These are phyloP conservation scores for Penicillium flavigenum DNA, from an alignment of 495 filamentous ascomycete species.

Conservation along the genomic window DNA sequence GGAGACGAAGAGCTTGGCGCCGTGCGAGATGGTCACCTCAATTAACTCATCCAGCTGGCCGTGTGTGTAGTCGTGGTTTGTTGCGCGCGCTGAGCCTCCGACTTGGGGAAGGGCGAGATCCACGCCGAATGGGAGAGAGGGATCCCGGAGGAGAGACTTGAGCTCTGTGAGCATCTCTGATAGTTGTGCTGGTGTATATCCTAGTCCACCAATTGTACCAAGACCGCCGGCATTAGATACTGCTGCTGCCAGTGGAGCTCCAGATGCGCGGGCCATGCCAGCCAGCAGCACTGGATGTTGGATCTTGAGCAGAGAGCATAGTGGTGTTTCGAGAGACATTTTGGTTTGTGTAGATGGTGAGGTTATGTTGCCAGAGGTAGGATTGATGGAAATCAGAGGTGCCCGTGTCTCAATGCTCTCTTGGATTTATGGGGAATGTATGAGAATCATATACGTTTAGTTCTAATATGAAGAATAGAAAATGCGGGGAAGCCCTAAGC, in stretches of 20 bases:
- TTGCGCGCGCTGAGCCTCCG: constrained; percentile 73
- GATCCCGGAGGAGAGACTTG: constrained; percentile 63
- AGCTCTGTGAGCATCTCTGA: constrained; percentile 78
- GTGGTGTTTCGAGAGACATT: constrained; percentile 68
- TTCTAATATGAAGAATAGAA: neutral
- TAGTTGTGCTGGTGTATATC: constrained; percentile 79
- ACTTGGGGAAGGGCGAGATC: constrained; percentile 86
- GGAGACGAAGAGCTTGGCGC: constrained; percentile 76
- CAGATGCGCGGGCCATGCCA: constrained; percentile 82
- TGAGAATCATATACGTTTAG: neutral
- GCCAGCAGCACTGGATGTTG: constrained; percentile 81
- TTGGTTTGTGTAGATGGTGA: constrained; percentile 9
- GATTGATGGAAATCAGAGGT: neutral
- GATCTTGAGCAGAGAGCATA: constrained; percentile 71
- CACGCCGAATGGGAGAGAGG: constrained; percentile 75
- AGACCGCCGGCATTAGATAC: constrained; percentile 87
- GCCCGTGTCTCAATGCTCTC: neutral
- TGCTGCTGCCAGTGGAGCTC: constrained; percentile 75
- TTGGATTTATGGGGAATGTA: neutral
- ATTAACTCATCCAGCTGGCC: constrained; percentile 81
- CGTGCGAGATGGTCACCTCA: constrained; percentile 72
- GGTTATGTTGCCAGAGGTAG: neutral
- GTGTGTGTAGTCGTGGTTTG: constrained; percentile 89
- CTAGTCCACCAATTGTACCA: constrained; percentile 79
- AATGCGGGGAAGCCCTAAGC: constrained; percentile 34